These are phyloP conservation scores for Crepidotus variabilis DNA, from an alignment of 768 basidiomycete species.

Conservation along the genomic window DNA sequence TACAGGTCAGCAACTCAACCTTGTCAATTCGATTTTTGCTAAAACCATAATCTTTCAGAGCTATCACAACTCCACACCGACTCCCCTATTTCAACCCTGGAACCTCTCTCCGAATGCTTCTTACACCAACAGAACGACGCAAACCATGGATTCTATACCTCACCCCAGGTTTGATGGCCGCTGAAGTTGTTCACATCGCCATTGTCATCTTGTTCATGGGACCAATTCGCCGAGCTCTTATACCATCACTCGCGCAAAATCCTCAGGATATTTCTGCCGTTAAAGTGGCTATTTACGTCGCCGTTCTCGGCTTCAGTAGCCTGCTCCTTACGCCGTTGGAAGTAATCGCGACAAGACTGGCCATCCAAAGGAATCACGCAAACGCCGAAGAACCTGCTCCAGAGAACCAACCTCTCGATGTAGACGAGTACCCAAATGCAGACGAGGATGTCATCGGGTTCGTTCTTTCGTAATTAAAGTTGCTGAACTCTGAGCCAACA, in stretches of 20 bases:
- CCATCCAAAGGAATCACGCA: slow-evolving; percentile 83
- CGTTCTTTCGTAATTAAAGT: slow-evolving; percentile 17
- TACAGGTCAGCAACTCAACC: slow-evolving; percentile 51
- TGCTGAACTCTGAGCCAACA: slow-evolving; percentile 2
- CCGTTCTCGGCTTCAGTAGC: slow-evolving; percentile 54
- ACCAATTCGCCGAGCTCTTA: slow-evolving; percentile 41
- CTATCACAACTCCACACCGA: slow-evolving; percentile 80
- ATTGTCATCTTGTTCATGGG: slow-evolving; percentile 45
- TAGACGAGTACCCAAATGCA: slow-evolving; percentile 58
- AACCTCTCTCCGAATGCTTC: slow-evolving; percentile 60
- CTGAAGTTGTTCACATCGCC: slow-evolving; percentile 45
- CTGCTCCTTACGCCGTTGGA: slow-evolving; percentile 69
- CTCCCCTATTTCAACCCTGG: slow-evolving; percentile 59
- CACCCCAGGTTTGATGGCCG: slow-evolving; percentile 70
- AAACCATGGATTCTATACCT: slow-evolving; percentile 79
- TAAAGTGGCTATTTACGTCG: slow-evolving; percentile 52
- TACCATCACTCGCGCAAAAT: slow-evolving; percentile 35
- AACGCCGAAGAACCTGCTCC: slow-evolving; percentile 70
- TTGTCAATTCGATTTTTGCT: background rate
- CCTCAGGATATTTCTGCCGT: slow-evolving; percentile 42
- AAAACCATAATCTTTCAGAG: slow-evolving; percentile 33
- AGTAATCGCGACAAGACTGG: slow-evolving; percentile 73
- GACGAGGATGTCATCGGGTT: slow-evolving; percentile 88
- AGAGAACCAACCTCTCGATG: slow-evolving; percentile 62
- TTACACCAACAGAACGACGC: slow-evolving; percentile 79